Evolutionary conservation across 2,329 filamentous ascomycete species (phyloP).

Genomic region (Colletotrichum spinosum): DNA sequence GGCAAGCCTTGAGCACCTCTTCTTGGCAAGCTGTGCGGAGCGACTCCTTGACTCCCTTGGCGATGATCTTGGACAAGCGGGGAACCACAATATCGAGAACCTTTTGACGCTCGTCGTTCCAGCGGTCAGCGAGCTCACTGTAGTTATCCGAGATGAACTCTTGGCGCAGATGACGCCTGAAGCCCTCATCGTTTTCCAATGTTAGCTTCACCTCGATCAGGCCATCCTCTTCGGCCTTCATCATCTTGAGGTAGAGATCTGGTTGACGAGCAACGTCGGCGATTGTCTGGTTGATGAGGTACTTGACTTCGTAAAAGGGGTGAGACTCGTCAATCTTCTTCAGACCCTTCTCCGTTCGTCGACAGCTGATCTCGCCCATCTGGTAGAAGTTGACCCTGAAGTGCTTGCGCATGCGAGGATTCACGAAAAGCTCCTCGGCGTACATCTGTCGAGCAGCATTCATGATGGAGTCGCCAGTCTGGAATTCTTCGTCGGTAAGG

Average conservation of each 20-base stretch:
- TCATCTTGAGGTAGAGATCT: conserved; percentile 95
- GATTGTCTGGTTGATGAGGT: conserved; percentile 90
- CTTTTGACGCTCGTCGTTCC: conserved; percentile 90
- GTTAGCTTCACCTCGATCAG: conserved; percentile 86
- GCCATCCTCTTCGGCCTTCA: conserved; percentile 95
- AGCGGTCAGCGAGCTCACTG: conserved; percentile 93
- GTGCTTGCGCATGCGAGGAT: conserved; percentile 88
- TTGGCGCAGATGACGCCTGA: conserved; percentile 80
- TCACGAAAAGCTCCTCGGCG: conserved; percentile 88
- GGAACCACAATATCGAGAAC: conserved; percentile 84
- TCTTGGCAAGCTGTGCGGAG: conserved; percentile 95
- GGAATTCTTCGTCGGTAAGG: conserved; percentile 78
- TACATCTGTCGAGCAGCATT: conserved; percentile 87
- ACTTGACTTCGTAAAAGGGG: conserved; percentile 98
- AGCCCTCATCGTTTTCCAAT: conserved; percentile 80
- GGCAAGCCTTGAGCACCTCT: conserved; percentile 86
- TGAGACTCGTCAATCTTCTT: conserved; percentile 95
- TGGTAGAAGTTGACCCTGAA: conserved; percentile 87
- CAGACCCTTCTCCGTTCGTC: conserved; percentile 92
- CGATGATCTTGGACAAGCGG: conserved; percentile 86
- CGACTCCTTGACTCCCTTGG: conserved; percentile 94
- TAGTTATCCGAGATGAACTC: conserved; percentile 96
- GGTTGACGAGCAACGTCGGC: conserved; percentile 83
- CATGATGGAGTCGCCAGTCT: conserved; percentile 80
- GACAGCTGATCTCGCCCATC: conserved; percentile 86